Base-by-base conservation (phyloP, 1,139 yeast genomes). In the Yamadazyma songkhlaensis region DNA sequence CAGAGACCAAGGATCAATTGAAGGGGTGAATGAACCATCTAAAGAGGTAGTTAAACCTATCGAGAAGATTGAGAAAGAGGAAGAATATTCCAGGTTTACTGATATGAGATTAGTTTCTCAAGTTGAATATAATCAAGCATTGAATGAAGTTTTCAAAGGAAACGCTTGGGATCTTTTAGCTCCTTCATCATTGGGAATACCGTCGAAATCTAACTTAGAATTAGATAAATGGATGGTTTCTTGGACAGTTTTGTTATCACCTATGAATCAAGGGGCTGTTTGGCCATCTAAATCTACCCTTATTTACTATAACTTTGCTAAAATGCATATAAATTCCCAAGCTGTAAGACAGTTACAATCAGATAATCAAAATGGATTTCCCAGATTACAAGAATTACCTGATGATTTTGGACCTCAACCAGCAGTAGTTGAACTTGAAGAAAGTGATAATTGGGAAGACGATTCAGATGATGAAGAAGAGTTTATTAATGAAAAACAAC, bases 211-310 rank as follows among this genome's bases (percentile, higher is more conserved):
- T 13, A 82, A 82, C 54, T 60, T 82, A 43, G 86, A 81, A 41
- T 59, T 82, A 31, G 88, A 82, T 49, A 80, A 77, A 54, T 82
- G 89, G 89, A 82, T 82, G 88, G 87, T 82, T 7, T 81, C 84
- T 10, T 82, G 89, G 89, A 80, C 89, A 0, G 86, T 83, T 8
- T 57, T 81, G 24, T 59, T 82, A 12, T 77, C 85, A 1, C 84
- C 86, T 0, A 72, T 77, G 29, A 71, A 67, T 40, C 70, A 70
- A 35, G 79, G 80, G 9, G 77, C 83, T 0, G 77, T 80, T 0
- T 82, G 89, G 89, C 78, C 85, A 3, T 74, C 84, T 0, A 82
- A 82, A 49, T 78, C 85, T 1, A 81, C 88, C 0, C 64, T 82
- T 44, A 77, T 82, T 30, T 83, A 82, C 53, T 82, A 82, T 51